A percentile compares a stretch with the other conserved stretches of the same genome.
These are phyloP conservation scores for Diaporthe ilicicola DNA, from an alignment of 2,329 filamentous ascomycete genomes.

Conservation along the genomic window DNA sequence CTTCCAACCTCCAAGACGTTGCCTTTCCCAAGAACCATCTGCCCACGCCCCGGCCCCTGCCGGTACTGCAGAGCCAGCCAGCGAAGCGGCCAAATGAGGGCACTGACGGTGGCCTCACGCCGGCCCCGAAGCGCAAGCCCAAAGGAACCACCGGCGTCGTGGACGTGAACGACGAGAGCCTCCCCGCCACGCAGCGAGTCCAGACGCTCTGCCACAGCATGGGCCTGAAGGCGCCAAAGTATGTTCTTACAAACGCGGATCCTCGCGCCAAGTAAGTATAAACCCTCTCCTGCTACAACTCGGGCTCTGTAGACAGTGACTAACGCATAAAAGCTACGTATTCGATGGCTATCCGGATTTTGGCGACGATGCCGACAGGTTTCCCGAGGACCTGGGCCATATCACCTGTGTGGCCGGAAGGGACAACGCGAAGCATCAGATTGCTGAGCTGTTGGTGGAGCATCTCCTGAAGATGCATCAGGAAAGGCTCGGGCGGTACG, in stretches of 20 bases:
- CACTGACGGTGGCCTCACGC: not conserved
- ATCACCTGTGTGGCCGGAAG: constrained; percentile 47
- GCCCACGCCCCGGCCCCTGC: not conserved
- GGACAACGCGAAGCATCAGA: constrained; percentile 45
- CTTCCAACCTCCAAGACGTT: constrained; percentile 34
- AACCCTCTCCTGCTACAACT: too few relatives aligned
- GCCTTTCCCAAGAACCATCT: constrained; percentile 30
- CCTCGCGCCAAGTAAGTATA: constrained; percentile 35
- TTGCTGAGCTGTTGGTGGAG: constrained; percentile 50
- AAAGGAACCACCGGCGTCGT: not conserved
- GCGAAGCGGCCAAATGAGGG: not conserved
- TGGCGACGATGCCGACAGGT: constrained; percentile 41
- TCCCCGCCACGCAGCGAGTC: constrained; percentile 40
- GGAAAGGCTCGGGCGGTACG: constrained; percentile 36
- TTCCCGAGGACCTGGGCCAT: constrained; percentile 40
- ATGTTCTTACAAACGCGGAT: constrained; percentile 38
- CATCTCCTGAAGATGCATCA: constrained; percentile 43
- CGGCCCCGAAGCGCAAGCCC: constrained; percentile 25
- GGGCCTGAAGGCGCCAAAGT: constrained; percentile 45
- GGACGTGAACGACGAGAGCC: constrained; percentile 26
- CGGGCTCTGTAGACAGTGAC: too few relatives aligned
- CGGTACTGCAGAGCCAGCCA: not conserved
- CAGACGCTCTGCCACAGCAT: constrained; percentile 45
- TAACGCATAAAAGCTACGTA: too few relatives aligned
- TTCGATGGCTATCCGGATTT: constrained; percentile 50